Evolutionary conservation across 1,284 basidiomycete genomes (phyloP).

Genomic region (Marasmius sp.): DNA sequence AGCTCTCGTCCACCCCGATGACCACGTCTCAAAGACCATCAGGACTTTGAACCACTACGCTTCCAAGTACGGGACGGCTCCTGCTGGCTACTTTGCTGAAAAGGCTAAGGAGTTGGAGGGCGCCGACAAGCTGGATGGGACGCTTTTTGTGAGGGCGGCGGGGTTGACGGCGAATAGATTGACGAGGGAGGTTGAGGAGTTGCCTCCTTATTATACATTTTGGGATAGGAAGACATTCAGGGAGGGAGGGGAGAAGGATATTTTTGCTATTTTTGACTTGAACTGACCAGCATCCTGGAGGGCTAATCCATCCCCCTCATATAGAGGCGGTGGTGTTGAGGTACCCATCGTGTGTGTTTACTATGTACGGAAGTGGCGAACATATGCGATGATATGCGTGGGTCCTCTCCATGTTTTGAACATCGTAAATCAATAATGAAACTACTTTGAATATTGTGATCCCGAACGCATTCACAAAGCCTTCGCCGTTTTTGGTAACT

Average conservation of each 20-base stretch:
- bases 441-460: too few relatives aligned
- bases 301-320: too few relatives aligned
- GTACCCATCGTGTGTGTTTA: too few relatives aligned
- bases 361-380: too few relatives aligned
- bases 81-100: neutral
- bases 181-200: neutral
- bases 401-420: too few relatives aligned
- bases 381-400: too few relatives aligned
- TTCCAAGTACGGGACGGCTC: slow-evolving; percentile 38
- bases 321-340: too few relatives aligned
- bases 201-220: neutral
- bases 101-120: neutral
- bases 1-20: slow-evolving; percentile 49
- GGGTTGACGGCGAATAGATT: neutral
- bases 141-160: neutral
- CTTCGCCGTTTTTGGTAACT: too few relatives aligned
- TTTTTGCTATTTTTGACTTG: neutral
- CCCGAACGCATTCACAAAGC: too few relatives aligned
- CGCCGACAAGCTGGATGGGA: neutral
- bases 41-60: slow-evolving; percentile 53
- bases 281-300: too few relatives aligned
- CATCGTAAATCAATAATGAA: too few relatives aligned
- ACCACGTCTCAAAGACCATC: slow-evolving; percentile 59
- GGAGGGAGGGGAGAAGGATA: neutral
- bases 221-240: neutral